phyloP scores from a whole-genome alignment of 768 basidiomycete species.

The Suillus variegatus region DNA sequence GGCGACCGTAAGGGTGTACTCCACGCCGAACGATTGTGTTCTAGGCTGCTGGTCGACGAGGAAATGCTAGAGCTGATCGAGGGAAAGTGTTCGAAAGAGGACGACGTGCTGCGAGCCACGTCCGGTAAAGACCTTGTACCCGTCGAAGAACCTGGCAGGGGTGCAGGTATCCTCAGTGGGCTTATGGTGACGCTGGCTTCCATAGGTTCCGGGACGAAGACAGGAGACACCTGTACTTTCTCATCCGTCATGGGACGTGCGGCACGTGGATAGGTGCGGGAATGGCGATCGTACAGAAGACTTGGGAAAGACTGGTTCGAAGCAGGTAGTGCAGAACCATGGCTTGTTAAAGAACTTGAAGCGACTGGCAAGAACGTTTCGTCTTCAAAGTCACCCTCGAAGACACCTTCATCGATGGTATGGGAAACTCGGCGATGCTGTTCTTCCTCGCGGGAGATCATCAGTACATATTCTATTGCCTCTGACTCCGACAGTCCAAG shows the following conservation, averaged over 20 bases:
- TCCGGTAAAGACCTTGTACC: conserved; percentile 14
- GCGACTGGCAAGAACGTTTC: conserved; percentile 21
- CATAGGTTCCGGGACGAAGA: conserved; percentile 50
- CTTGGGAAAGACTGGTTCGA: conserved; percentile 20
- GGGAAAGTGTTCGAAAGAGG: conserved; percentile 35
- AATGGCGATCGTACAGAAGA: conserved; percentile 22
- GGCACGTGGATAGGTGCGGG: conserved; percentile 32
- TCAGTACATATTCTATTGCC: conserved; percentile 77
- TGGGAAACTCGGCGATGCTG: conserved; percentile 17
- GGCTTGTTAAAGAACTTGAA: conserved; percentile 21
- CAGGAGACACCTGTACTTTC: conserved; percentile 60
- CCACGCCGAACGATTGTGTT: conserved; percentile 37
- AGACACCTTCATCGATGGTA: conserved; percentile 53
- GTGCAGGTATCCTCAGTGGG: conserved; percentile 20
- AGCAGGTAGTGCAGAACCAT: conserved; percentile 10
- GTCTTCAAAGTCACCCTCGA: conserved; percentile 56
- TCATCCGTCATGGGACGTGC: conserved; percentile 38
- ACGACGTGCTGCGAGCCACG: conserved; percentile 13
- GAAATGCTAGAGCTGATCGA: conserved; percentile 32
- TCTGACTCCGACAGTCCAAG: conserved; percentile 75
- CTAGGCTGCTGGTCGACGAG: conserved; percentile 21
- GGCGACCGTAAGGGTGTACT: conserved; percentile 35
- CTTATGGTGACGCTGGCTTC: conserved; percentile 48
- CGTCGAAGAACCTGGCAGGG: conserved; percentile 8
- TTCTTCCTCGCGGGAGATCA: conserved; percentile 83